Evolutionary conservation across 768 basidiomycete species (phyloP), one percentile per base, ranked within the genome.

Genomic region (Russula brevipes): DNA sequence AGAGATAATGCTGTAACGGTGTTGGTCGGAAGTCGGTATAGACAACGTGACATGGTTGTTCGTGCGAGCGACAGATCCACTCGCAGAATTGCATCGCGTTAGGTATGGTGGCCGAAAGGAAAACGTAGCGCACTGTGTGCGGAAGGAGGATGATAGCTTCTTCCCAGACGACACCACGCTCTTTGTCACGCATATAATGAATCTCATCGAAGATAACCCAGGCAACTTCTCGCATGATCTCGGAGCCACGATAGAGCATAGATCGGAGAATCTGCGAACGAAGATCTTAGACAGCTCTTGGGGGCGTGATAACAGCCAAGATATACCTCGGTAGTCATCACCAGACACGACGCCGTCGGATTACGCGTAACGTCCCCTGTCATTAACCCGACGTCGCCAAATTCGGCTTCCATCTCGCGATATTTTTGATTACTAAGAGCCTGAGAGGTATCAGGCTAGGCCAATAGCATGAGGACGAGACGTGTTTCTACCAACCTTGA

Each of bases 201-300:
- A 99, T 97, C 77, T 99, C 97, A 72, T 99, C 97, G 74, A 98
- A 99, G 67, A 99, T 85, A 60, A 98, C 96, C 97, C 97, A 99
- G 1, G 95, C 94, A n/a, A 99, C 96, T 78, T 99, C 97, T 60
- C 97, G 91, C 90, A 98, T 95, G 68, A 99, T 89, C 77, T 99
- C 97, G 4, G 94, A 98, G 44, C 97, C 97, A 58, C 97, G 88
- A 72, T 99, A 99, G 33, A 99, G 78, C 96, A 99, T 99, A 5
- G 95, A 98, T 19, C 97, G 87, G 56, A 99, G 74, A 86, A 99
- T 98, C 94, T 98, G 66, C 35, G 24, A 12, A 61, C 35, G 54
- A 52, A 67, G 31, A 55, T 38, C 49, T 33, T n/a, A 36, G 31
- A 16, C 19, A 36, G 33, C 41, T 7, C 24, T 50, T 10, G 5